Base-by-base conservation (phyloP, 1,284 basidiomycete genomes). In the Polyporus tsugae region DNA sequence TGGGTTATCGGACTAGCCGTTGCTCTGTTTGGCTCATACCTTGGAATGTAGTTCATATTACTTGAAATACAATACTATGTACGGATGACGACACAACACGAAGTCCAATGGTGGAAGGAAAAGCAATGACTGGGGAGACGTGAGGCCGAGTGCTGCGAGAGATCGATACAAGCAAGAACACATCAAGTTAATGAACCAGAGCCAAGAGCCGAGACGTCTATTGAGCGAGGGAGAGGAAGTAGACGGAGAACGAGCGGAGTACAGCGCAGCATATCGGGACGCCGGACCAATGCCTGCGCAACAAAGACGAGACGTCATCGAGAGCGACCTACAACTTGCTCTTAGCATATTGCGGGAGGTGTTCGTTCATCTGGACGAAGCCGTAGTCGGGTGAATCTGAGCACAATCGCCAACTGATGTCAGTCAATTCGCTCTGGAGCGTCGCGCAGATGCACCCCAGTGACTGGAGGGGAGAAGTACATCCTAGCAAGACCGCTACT, bases 301-400 rank as follows among this genome's bases (percentile, higher is more conserved):
- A n/a, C 36, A 22, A 39, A 5, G 13, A n/a, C 58, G 38, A 29
- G 58, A n/a, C 58, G 10, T 39, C 19, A 4, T 38, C 33, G 38
- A 39, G 63, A 58, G n/a, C 76, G 72, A 67, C 76, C 78, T 78
- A 90, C 76, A 86, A 82, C 75, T 87, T 88, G 64, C 84, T 76
- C 79, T 92, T 92, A 80, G 83, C 85, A 85, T 91, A 92, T 74
- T 89, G 86, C 76, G 87, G 85, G 74, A 91, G 80, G 75, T 91
- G 89, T 78, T 91, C 91, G 80, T 89, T 90, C 89, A 92, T 87
- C 77, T 85, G 84, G 77, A 92, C 90, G 83, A 87, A 92, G 74
- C 90, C 91, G 83, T 92, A 92, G 84, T 93, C 91, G 82, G 92
- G 91, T 78, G 92, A 91, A 87, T 91, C 91, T 91, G 82, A 75